phyloP scores from a whole-genome alignment of 495 filamentous ascomycete genomes.

The Talaromyces wortmannii region DNA sequence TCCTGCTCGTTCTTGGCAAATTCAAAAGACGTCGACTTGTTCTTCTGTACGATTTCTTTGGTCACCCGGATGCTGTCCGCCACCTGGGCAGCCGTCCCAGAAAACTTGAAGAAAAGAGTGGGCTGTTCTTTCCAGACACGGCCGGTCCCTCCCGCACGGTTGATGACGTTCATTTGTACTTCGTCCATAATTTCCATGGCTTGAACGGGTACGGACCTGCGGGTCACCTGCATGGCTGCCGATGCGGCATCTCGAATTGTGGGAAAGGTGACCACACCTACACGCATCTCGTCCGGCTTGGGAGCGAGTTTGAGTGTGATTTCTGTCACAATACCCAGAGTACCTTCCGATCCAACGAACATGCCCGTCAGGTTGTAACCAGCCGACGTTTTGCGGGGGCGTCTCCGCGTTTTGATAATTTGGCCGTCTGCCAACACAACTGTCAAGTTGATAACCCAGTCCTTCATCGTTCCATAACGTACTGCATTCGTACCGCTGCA shows the following conservation, averaged over 20 bases:
- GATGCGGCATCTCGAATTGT: conserved; percentile 73
- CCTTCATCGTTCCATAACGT: conserved; percentile 92
- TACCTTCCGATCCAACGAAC: conserved; percentile 91
- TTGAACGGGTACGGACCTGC: conserved; percentile 73
- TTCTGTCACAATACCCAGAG: conserved; percentile 83
- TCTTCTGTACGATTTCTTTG: conserved; percentile 52
- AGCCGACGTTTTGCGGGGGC: conserved; percentile 66
- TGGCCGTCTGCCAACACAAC: conserved; percentile 91
- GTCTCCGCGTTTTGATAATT: conserved; percentile 70
- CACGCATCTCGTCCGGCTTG: conserved; percentile 69
- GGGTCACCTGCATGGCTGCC: conserved; percentile 73
- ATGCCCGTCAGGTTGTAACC: conserved; percentile 83
- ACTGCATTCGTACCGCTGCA: conserved; percentile 93
- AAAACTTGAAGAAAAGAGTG: conserved; percentile 94
- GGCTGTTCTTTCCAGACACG: conserved; percentile 71
- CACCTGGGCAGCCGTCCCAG: conserved; percentile 64
- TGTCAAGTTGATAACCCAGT: conserved; percentile 88
- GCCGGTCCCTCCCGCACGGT: conserved; percentile 64
- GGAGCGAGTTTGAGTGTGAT: conserved; percentile 76
- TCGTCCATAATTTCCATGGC: conserved; percentile 92
- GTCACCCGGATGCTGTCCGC: conserved; percentile 79
- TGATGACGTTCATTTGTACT: conserved; percentile 91
- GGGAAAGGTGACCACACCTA: conserved; percentile 77
- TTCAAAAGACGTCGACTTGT: conserved; percentile 65
- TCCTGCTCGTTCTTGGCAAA: conserved; percentile 68